Percentiles rank a stretch among this genome's conserved stretches.
These are phyloP conservation scores for Colletotrichum plurivorum DNA, from an alignment of 2,329 filamentous ascomycete genomes.

Conservation along the genomic window DNA sequence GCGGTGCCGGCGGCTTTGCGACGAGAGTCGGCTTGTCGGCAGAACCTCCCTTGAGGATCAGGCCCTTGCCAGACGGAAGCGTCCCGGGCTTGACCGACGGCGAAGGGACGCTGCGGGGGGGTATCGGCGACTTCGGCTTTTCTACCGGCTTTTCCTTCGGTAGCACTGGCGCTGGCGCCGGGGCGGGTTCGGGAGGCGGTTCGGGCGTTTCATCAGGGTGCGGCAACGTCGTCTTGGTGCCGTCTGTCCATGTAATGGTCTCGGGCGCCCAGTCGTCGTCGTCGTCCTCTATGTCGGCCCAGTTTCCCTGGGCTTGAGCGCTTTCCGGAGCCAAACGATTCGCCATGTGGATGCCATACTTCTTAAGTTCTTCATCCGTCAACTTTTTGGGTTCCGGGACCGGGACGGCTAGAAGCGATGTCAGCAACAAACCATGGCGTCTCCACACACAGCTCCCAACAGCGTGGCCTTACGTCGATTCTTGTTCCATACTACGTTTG, in stretches of 20 bases:
- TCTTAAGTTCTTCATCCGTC: conserved; percentile 89
- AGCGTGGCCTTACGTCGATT: conserved; percentile 77
- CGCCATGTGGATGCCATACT: conserved; percentile 89
- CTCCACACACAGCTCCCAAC: conserved; percentile 3
- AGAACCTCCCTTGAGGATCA: conserved; percentile 75
- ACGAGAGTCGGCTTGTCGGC: conserved; percentile 81
- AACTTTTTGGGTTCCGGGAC: conserved; percentile 83
- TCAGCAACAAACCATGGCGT: conserved; percentile 43
- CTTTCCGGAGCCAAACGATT: conserved; percentile 84
- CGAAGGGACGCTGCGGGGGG: conserved; percentile 50
- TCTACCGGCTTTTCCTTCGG: conserved; percentile 52
- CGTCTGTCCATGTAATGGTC: conserved; percentile 89
- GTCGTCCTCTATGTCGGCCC: conserved; percentile 92
- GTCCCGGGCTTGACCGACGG: conserved; percentile 61
- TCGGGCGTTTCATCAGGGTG: conserved; percentile 67
- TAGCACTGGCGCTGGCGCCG: conserved; percentile 47
- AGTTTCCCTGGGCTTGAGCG: conserved; percentile 81
- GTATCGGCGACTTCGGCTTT: conserved; percentile 61
- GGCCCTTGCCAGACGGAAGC: conserved; percentile 69
- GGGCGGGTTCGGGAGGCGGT: conserved; percentile 46
- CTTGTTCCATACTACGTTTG: conserved; percentile 88
- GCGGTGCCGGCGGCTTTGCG: conserved; percentile 76
- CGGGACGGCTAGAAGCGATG: conserved; percentile 64
- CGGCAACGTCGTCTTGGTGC: conserved; percentile 84
- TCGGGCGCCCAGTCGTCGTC: conserved; percentile 91